Evolutionary conservation across 176 grass and related monocot genomes (phyloP).

Genomic region (Triticum urartu): DNA sequence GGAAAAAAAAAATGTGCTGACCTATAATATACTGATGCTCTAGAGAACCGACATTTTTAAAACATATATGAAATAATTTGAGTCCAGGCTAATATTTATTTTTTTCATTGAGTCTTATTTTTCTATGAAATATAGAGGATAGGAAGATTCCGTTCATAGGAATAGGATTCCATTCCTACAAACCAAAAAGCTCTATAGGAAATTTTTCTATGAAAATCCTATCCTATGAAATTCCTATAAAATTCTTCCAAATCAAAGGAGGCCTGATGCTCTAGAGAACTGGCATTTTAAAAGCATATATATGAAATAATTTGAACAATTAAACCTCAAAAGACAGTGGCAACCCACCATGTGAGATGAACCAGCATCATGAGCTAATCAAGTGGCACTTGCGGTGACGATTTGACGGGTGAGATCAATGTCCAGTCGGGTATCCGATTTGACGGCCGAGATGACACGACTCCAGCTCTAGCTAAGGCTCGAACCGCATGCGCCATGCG

Average conservation of each 20-base stretch:
- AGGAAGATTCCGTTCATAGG: too few species aligned
- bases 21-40: background rate
- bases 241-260: too few species aligned
- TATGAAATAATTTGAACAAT: background rate
- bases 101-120: too few species aligned
- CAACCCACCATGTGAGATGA: background rate
- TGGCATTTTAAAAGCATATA: background rate
- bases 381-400: background rate
- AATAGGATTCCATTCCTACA: too few species aligned
- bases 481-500: slow-evolving; percentile 11
- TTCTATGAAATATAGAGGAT: too few species aligned
- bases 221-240: too few species aligned
- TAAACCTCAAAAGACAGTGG: background rate
- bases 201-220: too few species aligned
- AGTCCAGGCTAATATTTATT: too few species aligned
- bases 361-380: slow-evolving; percentile 14
- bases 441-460: slow-evolving; percentile 21
- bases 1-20: background rate
- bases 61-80: background rate
- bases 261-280: background rate
- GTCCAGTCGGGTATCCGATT: slow-evolving; percentile 1
- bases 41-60: background rate
- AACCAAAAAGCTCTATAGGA: too few species aligned
- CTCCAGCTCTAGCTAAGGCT: slow-evolving; percentile 11
- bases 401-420: background rate